phyloP scores from a whole-genome alignment of 352 stramenopile species.

The Nothophytophthora sp. region DNA sequence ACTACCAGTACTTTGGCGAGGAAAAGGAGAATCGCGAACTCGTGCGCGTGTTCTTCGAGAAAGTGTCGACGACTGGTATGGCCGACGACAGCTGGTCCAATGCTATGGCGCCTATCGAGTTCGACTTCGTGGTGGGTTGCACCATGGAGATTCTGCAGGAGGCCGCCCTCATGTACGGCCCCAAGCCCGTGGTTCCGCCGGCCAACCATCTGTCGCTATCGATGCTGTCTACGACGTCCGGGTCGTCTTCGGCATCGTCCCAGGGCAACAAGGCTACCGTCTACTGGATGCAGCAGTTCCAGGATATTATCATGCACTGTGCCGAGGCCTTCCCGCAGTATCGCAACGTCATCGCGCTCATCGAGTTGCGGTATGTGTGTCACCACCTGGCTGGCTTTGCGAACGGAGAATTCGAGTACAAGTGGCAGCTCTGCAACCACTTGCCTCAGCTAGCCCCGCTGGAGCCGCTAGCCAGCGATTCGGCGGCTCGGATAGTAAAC shows the following conservation, averaged over 20 bases:
- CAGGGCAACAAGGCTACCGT: conserved; percentile 51
- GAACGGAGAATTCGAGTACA: conserved; percentile 57
- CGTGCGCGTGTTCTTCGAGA: conserved; percentile 80
- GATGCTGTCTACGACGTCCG: conserved; percentile 31
- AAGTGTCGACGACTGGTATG: conserved; percentile 71
- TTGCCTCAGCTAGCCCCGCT: conserved; percentile 42
- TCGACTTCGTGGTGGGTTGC: conserved; percentile 56
- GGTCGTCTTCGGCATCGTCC: conserved; percentile 40
- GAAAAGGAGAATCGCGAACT: conserved; percentile 76
- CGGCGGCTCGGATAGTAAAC: conserved; percentile 64
- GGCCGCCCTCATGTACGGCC: conserved; percentile 68
- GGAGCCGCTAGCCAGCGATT: conserved; percentile 55
- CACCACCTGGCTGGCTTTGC: conserved; percentile 76
- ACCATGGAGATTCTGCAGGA: conserved; percentile 80
- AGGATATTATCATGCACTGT: conserved; percentile 67
- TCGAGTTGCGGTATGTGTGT: conserved; percentile 83
- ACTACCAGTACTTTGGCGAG: conserved; percentile 69
- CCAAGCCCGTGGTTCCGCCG: conserved; percentile 33
- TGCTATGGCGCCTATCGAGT: conserved; percentile 37
- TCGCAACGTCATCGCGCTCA: conserved; percentile 60
- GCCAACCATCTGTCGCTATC: conserved; percentile 39
- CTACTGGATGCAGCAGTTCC: conserved; percentile 86
- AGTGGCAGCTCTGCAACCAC: conserved; percentile 80
- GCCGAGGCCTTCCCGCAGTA: conserved; percentile 70
- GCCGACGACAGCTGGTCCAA: conserved; percentile 61